These are phyloP conservation scores for Coffea humblotiana DNA, from an alignment of 305 asterid species.

Conservation along the genomic window DNA sequence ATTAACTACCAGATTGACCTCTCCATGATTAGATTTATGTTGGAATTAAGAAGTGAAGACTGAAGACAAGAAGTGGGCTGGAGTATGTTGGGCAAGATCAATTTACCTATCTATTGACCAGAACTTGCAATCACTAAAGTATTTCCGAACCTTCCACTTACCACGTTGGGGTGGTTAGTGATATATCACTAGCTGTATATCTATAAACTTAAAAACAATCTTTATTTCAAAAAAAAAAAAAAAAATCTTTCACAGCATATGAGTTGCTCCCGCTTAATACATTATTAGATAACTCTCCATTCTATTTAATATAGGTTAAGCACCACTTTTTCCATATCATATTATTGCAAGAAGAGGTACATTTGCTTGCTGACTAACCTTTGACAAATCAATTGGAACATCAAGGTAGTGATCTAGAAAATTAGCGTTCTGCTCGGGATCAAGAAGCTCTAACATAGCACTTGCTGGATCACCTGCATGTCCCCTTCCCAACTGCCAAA, in stretches of 20 bases:
- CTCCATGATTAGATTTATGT: not conserved
- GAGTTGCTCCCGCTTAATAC: not conserved
- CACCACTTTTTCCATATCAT: not conserved
- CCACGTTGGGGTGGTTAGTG: not conserved
- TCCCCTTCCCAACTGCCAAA: constrained; percentile 92
- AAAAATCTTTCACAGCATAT: not conserved
- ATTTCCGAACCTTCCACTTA: not conserved
- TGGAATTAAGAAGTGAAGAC: too few species aligned
- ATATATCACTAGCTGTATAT: not conserved
- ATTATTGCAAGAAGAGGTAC: not conserved
- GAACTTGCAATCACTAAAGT: not conserved
- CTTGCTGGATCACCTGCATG: constrained; percentile 99
- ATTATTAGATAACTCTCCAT: not conserved
- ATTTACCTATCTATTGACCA: not conserved
- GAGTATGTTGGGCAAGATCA: not conserved
- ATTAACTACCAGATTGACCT: not conserved
- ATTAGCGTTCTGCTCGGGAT: constrained; percentile 98
- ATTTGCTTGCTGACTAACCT: constrained; percentile 57
- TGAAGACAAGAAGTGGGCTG: not conserved
- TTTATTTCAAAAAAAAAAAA: not conserved
- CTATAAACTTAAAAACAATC: not conserved
- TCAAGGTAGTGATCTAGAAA: constrained; percentile 99
- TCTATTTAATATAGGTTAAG: not conserved
- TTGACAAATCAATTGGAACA: constrained; percentile 94
- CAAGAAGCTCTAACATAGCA: constrained; percentile 99